A percentile compares a stretch with the other conserved stretches of the same genome.
Conservation (phyloP, 345 rosid species). For the Eucalyptus camaldulensis region DNA sequence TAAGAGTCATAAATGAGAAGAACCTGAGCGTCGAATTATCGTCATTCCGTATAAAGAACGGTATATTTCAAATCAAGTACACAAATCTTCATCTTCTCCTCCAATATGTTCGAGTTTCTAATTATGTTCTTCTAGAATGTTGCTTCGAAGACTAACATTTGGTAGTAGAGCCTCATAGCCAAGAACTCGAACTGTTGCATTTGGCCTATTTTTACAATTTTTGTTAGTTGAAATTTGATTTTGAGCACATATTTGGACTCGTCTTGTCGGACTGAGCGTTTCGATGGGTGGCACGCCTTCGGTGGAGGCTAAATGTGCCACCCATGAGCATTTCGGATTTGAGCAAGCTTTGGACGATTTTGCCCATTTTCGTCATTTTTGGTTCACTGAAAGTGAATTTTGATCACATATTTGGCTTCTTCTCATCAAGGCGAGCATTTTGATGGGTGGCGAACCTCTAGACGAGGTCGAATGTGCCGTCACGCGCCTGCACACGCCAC, state of each 20-base stretch:
- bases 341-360: too few relatives aligned
- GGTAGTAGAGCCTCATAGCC: rapidly evolving
- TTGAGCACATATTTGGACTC: rapidly evolving
- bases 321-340: too few relatives aligned
- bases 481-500: rapidly evolving
- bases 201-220: too few relatives aligned
- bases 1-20: rapidly evolving
- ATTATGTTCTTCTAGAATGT: rapidly evolving
- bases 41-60: rapidly evolving
- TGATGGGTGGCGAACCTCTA: too few relatives aligned
- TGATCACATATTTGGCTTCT: too few relatives aligned
- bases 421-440: too few relatives aligned
- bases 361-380: too few relatives aligned
- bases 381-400: too few relatives aligned
- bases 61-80: rapidly evolving
- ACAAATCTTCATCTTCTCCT: too few relatives aligned
- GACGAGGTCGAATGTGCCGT: rapidly evolving
- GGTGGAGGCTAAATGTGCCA: rapidly evolving
- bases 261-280: rapidly evolving
- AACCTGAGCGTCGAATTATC: rapidly evolving
- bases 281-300: rapidly evolving
- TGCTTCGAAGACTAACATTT: rapidly evolving
- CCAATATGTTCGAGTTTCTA: rapidly evolving
- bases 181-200: too few relatives aligned
- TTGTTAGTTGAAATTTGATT: too few relatives aligned